Conservation (phyloP, 2,329 filamentous ascomycete species). For the Colletotrichum sublineola region DNA sequence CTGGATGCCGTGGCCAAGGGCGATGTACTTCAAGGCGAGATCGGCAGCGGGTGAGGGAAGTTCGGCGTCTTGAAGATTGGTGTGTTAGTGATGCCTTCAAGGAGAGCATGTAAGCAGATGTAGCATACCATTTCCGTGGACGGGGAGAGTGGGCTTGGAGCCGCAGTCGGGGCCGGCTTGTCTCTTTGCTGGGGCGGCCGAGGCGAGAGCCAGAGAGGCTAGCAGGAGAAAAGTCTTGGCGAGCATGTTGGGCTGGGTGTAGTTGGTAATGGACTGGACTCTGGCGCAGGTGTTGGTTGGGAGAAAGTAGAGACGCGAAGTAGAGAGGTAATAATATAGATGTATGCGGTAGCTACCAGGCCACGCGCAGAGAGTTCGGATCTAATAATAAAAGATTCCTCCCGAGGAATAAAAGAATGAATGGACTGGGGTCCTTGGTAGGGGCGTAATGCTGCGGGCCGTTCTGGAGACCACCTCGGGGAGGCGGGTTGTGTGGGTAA, state of each 20-base stretch:
- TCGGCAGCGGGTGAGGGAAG: slow-evolving; percentile 58
- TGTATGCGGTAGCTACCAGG: slow-evolving; percentile 37
- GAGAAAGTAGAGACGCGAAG: background rate
- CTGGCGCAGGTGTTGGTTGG: slow-evolving; percentile 8
- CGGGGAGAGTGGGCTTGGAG: slow-evolving; percentile 51
- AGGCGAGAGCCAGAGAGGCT: slow-evolving; percentile 51
- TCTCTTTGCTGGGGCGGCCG: slow-evolving; percentile 47
- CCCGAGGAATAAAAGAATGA: background rate
- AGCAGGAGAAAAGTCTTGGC: slow-evolving; percentile 51
- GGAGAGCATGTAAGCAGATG: slow-evolving; percentile 29
- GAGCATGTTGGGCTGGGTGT: slow-evolving; percentile 42
- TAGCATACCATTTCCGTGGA: slow-evolving; percentile 55
- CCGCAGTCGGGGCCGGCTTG: slow-evolving; percentile 42
- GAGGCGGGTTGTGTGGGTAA: slow-evolving; percentile 29
- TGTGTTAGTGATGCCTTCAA: slow-evolving; percentile 42
- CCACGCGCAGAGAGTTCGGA: slow-evolving; percentile 15
- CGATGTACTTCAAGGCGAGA: slow-evolving; percentile 65
- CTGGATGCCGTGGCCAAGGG: slow-evolving; percentile 74
- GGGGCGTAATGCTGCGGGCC: slow-evolving; percentile 32
- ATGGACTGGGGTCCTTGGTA: slow-evolving; percentile 4
- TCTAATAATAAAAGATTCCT: slow-evolving; percentile 41
- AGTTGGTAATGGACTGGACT: slow-evolving; percentile 20
- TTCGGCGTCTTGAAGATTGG: slow-evolving; percentile 52
- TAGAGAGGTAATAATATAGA: slow-evolving; percentile 13
- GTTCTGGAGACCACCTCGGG: slow-evolving; percentile 5